Base-by-base conservation (phyloP, 495 filamentous ascomycete species). In the Penicillium silybi region DNA sequence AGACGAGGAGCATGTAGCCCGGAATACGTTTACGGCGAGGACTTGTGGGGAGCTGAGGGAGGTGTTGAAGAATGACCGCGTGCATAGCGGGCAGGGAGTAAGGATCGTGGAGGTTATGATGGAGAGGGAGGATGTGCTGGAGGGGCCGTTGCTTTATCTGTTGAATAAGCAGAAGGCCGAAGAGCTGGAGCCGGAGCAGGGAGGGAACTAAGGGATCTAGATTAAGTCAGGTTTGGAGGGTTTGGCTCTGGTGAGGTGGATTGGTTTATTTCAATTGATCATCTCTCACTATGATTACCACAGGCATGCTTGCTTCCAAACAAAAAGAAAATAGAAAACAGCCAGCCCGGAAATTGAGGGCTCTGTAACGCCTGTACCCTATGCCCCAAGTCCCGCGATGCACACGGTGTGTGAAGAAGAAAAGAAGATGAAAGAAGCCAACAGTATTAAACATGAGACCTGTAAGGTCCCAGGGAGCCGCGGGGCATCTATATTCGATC, bases 61-160 rank as follows among this genome's bases (percentile, higher is more conserved):
- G 8, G 53, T 75, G 7, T 29, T 80, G 27, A 53, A 50, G 23
- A 52, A 65, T 29, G 66, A 71, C 41, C 57, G 32, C 1, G 63
- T 74, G 43, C 53, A 59, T 22, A 60, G 61, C 50, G 74, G 71
- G 22, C 69, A 59, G 26, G 74, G 74, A 0, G 47, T 76, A 15
- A 68, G 69, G 40, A 55, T 78, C 39, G 61, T 78, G 6, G 73
- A 78, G 52, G 70, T 78, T 1, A 58, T 66, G 10, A 75, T 80
- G 73, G 73, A 56, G n/a, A 57, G 63, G 35, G 65, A 77, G 43
- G 76, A 78, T 64, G 66, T 74, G 6, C 62, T 67, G 11, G 29
- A 32, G 20, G 66, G 63, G 29, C 59, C 59, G 20, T 46, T 73
- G 50, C 37, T 63, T 34, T 58, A 48, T 29, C 15, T 69, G 13